A percentile compares a stretch with the other conserved stretches of the same genome.
Evolutionary conservation across 2,329 filamentous ascomycete genomes (phyloP).

Genomic region (Thielaviopsis populi): DNA sequence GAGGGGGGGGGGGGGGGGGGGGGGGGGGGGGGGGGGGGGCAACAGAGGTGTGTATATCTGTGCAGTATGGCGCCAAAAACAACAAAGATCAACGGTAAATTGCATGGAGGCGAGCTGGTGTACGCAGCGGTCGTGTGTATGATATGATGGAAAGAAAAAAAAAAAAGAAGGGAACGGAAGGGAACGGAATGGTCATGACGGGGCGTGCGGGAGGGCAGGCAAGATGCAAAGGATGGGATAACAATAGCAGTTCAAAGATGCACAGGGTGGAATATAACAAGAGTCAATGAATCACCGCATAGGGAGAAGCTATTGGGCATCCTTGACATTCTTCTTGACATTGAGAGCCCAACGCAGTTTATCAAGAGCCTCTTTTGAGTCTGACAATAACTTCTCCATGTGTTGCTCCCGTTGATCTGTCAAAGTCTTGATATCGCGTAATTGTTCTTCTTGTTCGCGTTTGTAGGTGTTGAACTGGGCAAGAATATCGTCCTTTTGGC

Average conservation of each 20-base stretch:
- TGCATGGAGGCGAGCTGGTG: background rate
- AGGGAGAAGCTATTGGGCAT: slow-evolving; percentile 30
- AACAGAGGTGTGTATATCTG: background rate
- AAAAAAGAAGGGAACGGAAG: slow-evolving; percentile 16
- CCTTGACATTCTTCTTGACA: slow-evolving; percentile 46
- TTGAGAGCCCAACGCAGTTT: slow-evolving; percentile 61
- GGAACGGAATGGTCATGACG: slow-evolving; percentile 5
- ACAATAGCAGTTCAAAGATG: no score
- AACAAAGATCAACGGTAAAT: slow-evolving; percentile 1
- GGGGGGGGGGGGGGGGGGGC: slow-evolving; percentile 11
- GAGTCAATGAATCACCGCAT: no score
- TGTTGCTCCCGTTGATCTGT: slow-evolving; percentile 44
- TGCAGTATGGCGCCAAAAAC: background rate
- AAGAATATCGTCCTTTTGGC: slow-evolving; percentile 47
- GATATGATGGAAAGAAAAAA: slow-evolving; percentile 17
- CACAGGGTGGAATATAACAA: no score
- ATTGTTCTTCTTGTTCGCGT: slow-evolving; percentile 43
- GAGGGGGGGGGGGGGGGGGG: no score
- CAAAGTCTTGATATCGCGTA: slow-evolving; percentile 43
- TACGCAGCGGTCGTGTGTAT: background rate
- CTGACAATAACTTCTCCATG: slow-evolving; percentile 42
- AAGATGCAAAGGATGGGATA: background rate
- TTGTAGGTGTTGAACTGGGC: slow-evolving; percentile 50
- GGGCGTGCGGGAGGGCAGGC: background rate
- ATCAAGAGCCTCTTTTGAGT: slow-evolving; percentile 44